A percentile compares a stretch with the other conserved stretches of the same genome.
phyloP scores from a whole-genome alignment of 306 rosid species.

The Begonia fuchsioides region DNA sequence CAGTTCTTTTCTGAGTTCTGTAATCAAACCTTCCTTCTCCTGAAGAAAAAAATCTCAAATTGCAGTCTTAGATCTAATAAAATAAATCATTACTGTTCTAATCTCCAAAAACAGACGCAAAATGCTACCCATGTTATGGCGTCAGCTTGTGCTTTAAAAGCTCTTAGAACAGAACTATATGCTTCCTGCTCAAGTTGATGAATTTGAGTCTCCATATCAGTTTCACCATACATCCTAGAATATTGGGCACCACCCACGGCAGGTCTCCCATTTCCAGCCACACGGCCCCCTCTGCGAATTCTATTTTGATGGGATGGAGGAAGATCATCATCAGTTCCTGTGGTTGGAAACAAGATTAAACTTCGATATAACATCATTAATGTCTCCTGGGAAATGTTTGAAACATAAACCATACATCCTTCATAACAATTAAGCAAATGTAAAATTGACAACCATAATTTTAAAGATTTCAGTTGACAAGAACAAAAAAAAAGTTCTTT shows the following conservation, averaged over 20 bases:
- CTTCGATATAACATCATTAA: no score
- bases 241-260: constrained; percentile 49
- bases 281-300: constrained; percentile 64
- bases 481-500: neutral
- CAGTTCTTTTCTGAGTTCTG: constrained; percentile 86
- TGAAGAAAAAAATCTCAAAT: constrained; percentile 42
- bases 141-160: constrained; percentile 99
- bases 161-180: constrained; percentile 81
- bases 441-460: neutral
- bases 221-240: constrained; percentile 65
- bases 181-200: constrained; percentile 96
- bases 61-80: constrained; percentile 18
- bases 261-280: constrained; percentile 74
- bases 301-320: constrained; percentile 76
- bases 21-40: constrained; percentile 88
- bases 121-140: constrained; percentile 88
- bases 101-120: constrained; percentile 4
- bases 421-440: neutral
- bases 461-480: neutral
- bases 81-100: constrained; percentile 1
- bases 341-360: constrained; percentile 1
- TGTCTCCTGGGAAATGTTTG: no score
- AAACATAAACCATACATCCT: no score
- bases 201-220: constrained; percentile 81
- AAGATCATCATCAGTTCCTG: constrained; percentile 93